These are phyloP conservation scores for Arabidopsis arenosa DNA, from an alignment of 345 rosid genomes.

Conservation along the genomic window DNA sequence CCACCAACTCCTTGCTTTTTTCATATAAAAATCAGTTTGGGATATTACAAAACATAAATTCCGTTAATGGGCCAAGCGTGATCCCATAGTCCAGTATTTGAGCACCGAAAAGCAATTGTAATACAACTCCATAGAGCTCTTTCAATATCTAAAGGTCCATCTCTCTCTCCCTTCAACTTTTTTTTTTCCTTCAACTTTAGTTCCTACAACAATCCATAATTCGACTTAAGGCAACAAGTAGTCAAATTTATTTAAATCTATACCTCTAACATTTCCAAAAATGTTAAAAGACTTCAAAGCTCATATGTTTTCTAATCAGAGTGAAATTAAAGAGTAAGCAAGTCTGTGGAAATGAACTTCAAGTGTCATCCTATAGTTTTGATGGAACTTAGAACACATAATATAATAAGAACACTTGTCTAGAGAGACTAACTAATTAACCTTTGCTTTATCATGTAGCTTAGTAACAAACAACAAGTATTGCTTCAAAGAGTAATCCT, in stretches of 20 bases:
- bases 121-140: slow-evolving; percentile 78
- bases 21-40: not conserved
- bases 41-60: too few species aligned
- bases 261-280: too few species aligned
- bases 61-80: not conserved
- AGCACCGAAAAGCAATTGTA: not conserved
- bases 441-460: slow-evolving; percentile 67
- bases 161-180: slow-evolving; percentile 52
- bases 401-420: not conserved
- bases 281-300: too few species aligned
- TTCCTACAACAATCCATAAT: too few species aligned
- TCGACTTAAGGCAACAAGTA: too few species aligned
- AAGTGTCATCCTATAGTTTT: slow-evolving; percentile 3
- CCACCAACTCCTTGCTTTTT: not conserved
- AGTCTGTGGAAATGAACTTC: too few species aligned
- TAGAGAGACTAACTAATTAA: slow-evolving; percentile 41
- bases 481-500: slow-evolving; percentile 77
- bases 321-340: too few species aligned
- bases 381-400: slow-evolving; percentile 1
- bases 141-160: slow-evolving; percentile 81
- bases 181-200: too few species aligned
- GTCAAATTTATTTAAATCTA: too few species aligned
- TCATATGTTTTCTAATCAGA: slow-evolving; percentile 35
- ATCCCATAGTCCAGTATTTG: not conserved
- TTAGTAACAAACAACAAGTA: slow-evolving; percentile 63